A percentile compares a stretch with the other conserved stretches of the same genome.
These are phyloP conservation scores for Monilinia vaccinii-corymbosi DNA, from an alignment of 2,329 filamentous ascomycete genomes.

Conservation along the genomic window DNA sequence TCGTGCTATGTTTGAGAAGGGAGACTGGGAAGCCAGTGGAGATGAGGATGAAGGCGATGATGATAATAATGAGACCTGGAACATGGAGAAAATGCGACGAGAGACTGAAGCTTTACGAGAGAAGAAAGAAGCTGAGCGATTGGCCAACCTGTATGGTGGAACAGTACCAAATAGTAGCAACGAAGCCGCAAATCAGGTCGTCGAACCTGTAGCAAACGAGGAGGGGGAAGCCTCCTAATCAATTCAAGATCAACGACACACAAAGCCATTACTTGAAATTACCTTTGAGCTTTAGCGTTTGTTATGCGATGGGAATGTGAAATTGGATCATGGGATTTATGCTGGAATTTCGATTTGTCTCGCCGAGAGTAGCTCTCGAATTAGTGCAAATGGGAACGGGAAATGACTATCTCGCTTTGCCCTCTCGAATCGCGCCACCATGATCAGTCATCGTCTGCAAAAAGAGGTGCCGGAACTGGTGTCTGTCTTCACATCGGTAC, in stretches of 20 bases:
- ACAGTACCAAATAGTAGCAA: constrained; percentile 16
- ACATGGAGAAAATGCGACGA: constrained; percentile 69
- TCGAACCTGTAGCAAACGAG: constrained; percentile 11
- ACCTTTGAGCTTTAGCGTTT: constrained; percentile 21
- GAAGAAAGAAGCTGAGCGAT: constrained; percentile 68
- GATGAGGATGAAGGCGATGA: constrained; percentile 43
- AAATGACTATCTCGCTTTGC: not conserved
- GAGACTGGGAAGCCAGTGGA: constrained; percentile 72
- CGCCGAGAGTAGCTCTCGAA: not conserved
- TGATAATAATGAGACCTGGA: constrained; percentile 49
- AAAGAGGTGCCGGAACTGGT: not conserved
- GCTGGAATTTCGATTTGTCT: not conserved
- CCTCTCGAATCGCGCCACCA: not conserved
- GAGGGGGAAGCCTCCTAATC: constrained; percentile 19
- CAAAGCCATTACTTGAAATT: not conserved
- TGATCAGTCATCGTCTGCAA: not conserved
- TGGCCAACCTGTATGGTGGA: constrained; percentile 28
- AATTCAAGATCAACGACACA: constrained; percentile 5
- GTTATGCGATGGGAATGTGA: constrained; percentile 14
- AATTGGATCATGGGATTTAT: not conserved
- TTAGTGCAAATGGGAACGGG: not conserved
- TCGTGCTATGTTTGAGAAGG: constrained; percentile 90
- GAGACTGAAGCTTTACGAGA: constrained; percentile 74
- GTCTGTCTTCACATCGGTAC: not conserved
- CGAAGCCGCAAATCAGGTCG: constrained; percentile 10